Evolutionary conservation across 345 rosid species (phyloP).

Genomic region (Populus deltoides): DNA sequence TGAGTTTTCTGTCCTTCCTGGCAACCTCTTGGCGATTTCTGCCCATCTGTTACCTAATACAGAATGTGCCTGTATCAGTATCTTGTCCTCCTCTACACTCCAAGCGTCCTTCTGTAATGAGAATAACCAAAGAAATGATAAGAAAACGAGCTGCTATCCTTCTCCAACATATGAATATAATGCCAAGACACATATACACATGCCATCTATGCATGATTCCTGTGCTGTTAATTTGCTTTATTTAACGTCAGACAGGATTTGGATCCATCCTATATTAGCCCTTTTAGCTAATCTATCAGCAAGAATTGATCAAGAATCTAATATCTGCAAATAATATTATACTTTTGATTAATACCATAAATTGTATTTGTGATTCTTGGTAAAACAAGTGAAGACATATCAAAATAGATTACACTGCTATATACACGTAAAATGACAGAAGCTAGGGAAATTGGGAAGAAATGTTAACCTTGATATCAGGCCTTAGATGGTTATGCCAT

Average conservation of each 20-base stretch:
- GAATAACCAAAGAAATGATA: neutral
- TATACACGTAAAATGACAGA: neutral
- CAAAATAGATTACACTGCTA: neutral
- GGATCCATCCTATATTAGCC: neutral
- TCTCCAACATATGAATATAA: neutral
- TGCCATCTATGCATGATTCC: constrained; percentile 14
- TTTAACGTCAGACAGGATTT: constrained; percentile 8
- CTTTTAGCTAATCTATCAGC: neutral
- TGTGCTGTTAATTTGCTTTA: neutral
- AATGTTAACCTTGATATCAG: constrained; percentile 69
- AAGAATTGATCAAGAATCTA: neutral
- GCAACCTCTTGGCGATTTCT: constrained; percentile 85
- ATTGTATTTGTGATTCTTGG: neutral
- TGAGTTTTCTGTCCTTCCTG: constrained; percentile 97
- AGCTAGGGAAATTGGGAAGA: neutral
- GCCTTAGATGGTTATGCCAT: constrained; percentile 95
- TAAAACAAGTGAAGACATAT: neutral
- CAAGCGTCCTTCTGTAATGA: constrained; percentile 68
- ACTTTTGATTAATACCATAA: neutral
- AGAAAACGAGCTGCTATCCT: neutral
- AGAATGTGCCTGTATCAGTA: constrained; percentile 64
- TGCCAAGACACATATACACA: neutral
- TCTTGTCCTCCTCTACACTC: constrained; percentile 88
- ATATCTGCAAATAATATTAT: neutral
- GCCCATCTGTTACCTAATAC: constrained; percentile 99